Base-by-base conservation (phyloP, 2,329 filamentous ascomycete genomes). In the Beauveria australis region DNA sequence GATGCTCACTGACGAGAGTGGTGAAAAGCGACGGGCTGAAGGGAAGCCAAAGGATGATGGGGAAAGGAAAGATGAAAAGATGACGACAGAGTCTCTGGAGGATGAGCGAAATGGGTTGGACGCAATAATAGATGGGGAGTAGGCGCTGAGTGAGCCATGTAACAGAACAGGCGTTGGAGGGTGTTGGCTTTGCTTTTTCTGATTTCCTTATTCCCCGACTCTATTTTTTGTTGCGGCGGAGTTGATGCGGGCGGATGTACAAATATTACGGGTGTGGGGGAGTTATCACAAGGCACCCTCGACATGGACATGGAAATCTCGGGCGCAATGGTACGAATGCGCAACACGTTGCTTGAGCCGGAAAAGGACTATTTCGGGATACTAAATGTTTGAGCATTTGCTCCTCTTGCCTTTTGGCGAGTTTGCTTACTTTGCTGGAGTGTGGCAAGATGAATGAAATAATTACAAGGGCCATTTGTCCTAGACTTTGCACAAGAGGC, bases 51-150 rank as follows among this genome's bases (percentile, higher is more conserved):
- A 81, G 5, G 77, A 79, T 76, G 75, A 65, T 5, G 53, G 46
- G 72, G 71, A 64, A 49, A 70, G 72, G 37, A 56, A 53, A 2
- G 63, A 64, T 33, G 57, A 66, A n/a, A 68, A 67, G 12, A 71
- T 77, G 53, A 78, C 75, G 40, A 72, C 76, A 24, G 77, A 75
- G 53, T 76, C 74, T 28, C 66, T 79, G 43, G 76, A 79, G 65
- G 76, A 68, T 59, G 77, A 79, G 69, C 72, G 76, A 46, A 79
- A 79, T 59, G 76, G 73, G n/a, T 71, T 79, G 65, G 77, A 79
- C 59, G 75, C 77, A 16, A 68, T 79, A 63, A 66, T 78, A 61
- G 77, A 79, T 57, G 73, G 75, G 41, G 77, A 77, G 52, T 79
- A 65, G 44, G 19, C 19, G 54, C 33, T 40, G 44, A 18, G 14